These are phyloP conservation scores for Pyricularia pennisetigena DNA, from an alignment of 2,329 filamentous ascomycete species.

Conservation along the genomic window DNA sequence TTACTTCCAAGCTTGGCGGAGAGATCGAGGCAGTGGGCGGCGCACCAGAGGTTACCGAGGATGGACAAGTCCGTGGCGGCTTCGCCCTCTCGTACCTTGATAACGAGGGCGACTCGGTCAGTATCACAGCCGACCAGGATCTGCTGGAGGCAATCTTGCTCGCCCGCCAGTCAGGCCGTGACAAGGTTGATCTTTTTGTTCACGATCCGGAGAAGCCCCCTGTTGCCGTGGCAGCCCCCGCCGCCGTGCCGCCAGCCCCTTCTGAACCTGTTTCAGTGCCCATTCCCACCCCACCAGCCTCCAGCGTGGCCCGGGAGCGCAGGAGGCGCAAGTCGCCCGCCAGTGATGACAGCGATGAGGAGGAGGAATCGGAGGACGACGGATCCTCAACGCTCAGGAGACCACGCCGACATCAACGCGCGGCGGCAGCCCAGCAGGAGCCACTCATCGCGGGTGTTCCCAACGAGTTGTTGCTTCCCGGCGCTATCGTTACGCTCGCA, in stretches of 20 bases:
- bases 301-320: slow-evolving; percentile 40
- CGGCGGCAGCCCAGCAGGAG: slow-evolving; percentile 29
- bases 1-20: slow-evolving; percentile 71
- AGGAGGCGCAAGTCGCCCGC: slow-evolving; percentile 20
- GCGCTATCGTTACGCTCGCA: slow-evolving; percentile 89
- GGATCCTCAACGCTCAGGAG: slow-evolving; percentile 26
- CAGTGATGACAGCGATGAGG: slow-evolving; percentile 39
- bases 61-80: slow-evolving; percentile 69
- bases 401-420: slow-evolving; percentile 19
- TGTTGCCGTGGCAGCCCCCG: slow-evolving; percentile 37
- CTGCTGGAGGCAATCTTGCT: slow-evolving; percentile 82
- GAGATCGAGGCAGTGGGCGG: slow-evolving; percentile 83
- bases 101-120: slow-evolving; percentile 93
- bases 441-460: slow-evolving; percentile 86
- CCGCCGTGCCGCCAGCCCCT: slow-evolving; percentile 28
- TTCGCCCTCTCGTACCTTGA: slow-evolving; percentile 95
- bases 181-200: slow-evolving; percentile 96
- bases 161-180: slow-evolving; percentile 64
- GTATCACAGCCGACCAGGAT: slow-evolving; percentile 92
- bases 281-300: slow-evolving; percentile 35
- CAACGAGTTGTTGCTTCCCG: slow-evolving; percentile 86
- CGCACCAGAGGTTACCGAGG: slow-evolving; percentile 64
- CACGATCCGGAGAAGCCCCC: slow-evolving; percentile 90
- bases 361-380: slow-evolving; percentile 17
- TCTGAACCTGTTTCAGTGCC: slow-evolving; percentile 24